Conservation (phyloP, 2,329 filamentous ascomycete species). For the Talaromyces funiculosus region DNA sequence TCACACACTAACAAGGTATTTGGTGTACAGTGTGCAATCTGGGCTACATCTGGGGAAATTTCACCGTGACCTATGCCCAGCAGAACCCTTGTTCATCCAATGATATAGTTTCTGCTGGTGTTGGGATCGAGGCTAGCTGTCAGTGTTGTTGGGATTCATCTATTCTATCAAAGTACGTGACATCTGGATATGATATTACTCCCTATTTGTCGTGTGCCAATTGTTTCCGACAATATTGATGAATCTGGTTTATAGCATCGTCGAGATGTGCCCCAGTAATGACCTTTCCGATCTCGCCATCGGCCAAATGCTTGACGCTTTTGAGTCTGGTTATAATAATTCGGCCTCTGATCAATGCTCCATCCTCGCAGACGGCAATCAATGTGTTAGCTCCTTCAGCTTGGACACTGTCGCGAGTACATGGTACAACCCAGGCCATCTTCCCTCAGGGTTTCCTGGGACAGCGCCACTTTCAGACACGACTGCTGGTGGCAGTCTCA, state of each 20-base stretch:
- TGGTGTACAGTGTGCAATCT: background rate
- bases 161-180: background rate
- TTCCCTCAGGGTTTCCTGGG: background rate
- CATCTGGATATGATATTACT: too few relatives aligned
- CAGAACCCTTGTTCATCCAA: background rate
- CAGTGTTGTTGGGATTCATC: constrained; percentile 1
- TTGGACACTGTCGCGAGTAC: background rate
- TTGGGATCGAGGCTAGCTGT: background rate
- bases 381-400: background rate
- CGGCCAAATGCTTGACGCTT: background rate
- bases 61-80: background rate
- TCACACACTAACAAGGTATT: background rate
- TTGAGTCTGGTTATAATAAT: background rate
- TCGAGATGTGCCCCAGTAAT: background rate
- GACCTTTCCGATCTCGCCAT: background rate
- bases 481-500: background rate
- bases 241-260: background rate
- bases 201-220: background rate
- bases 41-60: background rate
- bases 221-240: background rate
- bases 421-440: background rate
- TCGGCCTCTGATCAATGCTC: background rate
- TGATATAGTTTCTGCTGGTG: background rate
- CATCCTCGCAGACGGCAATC: background rate
- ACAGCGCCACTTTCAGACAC: background rate